A percentile compares a stretch with the other conserved stretches of the same genome.
These are phyloP conservation scores for Cordyceps tenuipes DNA, from an alignment of 2,329 filamentous ascomycete species.

Conservation along the genomic window DNA sequence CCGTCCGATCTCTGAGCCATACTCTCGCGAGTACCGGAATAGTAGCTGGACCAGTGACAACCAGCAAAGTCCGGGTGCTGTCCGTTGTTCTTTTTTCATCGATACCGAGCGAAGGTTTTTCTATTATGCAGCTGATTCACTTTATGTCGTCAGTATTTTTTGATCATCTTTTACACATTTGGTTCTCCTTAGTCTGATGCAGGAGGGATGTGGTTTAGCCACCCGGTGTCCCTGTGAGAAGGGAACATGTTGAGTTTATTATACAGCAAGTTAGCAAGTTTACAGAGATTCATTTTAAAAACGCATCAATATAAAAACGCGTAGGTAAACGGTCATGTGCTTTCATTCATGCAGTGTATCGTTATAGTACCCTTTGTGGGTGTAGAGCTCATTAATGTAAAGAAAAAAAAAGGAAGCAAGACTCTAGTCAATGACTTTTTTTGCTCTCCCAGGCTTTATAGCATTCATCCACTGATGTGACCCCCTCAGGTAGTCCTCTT, in stretches of 20 bases:
- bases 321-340: neutral
- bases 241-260: neutral
- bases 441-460: neutral
- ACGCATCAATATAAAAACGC: neutral
- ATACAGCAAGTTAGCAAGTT: neutral
- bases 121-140: neutral
- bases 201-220: too few relatives aligned
- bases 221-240: neutral
- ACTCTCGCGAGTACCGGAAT: conserved; percentile 5
- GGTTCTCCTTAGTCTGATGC: too few relatives aligned
- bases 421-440: neutral
- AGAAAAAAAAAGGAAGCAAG: neutral
- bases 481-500: neutral
- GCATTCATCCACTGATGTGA: neutral
- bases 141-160: neutral
- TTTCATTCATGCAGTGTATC: conserved; percentile 7
- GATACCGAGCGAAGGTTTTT: neutral
- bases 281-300: neutral
- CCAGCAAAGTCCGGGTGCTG: conserved; percentile 8
- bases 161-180: neutral
- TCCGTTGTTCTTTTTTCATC: neutral
- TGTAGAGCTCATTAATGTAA: conserved; percentile 1
- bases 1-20: conserved; percentile 7
- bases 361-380: conserved; percentile 1
- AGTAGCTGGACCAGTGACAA: conserved; percentile 10